phyloP scores from a whole-genome alignment of 1,139 yeast genomes.

The Suhomyces maxii region DNA sequence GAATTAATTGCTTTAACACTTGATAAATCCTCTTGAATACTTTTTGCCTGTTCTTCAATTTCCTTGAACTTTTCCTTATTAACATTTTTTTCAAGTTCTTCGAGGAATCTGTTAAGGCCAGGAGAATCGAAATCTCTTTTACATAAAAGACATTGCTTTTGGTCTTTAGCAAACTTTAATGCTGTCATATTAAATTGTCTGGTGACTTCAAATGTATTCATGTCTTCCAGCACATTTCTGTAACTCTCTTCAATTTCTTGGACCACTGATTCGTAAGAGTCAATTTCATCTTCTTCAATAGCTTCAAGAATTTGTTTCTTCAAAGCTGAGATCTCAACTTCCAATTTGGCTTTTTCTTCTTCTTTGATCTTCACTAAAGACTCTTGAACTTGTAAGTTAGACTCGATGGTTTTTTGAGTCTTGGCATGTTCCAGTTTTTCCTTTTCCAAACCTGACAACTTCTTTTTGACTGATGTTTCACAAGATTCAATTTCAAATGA shows the following conservation, averaged over 20 bases:
- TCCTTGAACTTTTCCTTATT: constrained; percentile 37
- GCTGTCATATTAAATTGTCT: constrained; percentile 65
- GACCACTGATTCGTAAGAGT: constrained; percentile 49
- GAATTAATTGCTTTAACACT: constrained; percentile 26
- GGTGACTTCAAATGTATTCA: constrained; percentile 66
- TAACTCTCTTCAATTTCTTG: constrained; percentile 62
- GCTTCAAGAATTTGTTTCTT: constrained; percentile 25
- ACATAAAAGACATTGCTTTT: constrained; percentile 65
- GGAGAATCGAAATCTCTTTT: constrained; percentile 55
- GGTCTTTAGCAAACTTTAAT: constrained; percentile 54
- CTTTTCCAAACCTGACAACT: constrained; percentile 10
- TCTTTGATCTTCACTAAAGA: constrained; percentile 17
- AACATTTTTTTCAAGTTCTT: constrained; percentile 38
- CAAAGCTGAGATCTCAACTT: constrained; percentile 18
- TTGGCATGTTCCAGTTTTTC: constrained; percentile 14
- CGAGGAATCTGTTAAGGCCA: constrained; percentile 32
- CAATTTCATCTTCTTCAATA: constrained; percentile 47
- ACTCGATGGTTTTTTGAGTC: constrained; percentile 2
- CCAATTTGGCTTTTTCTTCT: constrained; percentile 13
- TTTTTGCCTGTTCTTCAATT: constrained; percentile 35
- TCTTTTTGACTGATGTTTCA: constrained; percentile 19
- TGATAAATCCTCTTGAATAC: constrained; percentile 32
- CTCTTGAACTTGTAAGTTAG: background rate
- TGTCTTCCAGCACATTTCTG: constrained; percentile 57
- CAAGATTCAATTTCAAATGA: constrained; percentile 25